phyloP scores from a whole-genome alignment of 2,329 filamentous ascomycete species.

The Cytospora piceicola region DNA sequence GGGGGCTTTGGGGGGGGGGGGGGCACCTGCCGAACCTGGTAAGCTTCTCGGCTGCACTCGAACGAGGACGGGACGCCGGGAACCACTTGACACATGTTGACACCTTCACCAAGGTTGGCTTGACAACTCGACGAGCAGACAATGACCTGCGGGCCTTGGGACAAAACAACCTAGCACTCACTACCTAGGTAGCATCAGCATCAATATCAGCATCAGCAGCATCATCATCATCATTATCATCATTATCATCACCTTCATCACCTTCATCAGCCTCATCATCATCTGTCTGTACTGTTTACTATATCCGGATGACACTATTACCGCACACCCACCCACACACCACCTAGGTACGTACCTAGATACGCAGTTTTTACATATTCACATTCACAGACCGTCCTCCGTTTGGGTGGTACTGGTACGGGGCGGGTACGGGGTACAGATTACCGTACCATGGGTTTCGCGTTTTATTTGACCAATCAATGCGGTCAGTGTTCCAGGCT shows the following conservation, averaged over 20 bases:
- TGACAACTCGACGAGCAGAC: no score
- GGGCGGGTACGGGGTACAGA: neutral
- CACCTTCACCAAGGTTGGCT: neutral
- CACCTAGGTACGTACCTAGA: no score
- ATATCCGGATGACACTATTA: neutral
- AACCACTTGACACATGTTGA: neutral
- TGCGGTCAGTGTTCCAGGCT: neutral
- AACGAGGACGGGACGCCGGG: neutral
- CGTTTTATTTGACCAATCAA: neutral
- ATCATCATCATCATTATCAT: no score
- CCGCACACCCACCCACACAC: neutral
- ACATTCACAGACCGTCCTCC: neutral
- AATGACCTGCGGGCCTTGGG: no score
- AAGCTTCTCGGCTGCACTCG: conserved; percentile 1
- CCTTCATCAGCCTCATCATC: no score
- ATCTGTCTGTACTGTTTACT: no score
- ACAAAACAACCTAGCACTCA: neutral
- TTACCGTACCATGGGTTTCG: neutral
- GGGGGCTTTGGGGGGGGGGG: neutral
- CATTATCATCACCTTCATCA: no score
- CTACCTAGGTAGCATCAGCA: no score
- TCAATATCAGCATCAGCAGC: no score
- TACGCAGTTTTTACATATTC: no score
- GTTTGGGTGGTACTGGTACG: no score
- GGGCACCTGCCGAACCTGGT: conserved; percentile 1